These are phyloP conservation scores for Dacryopinax spathularia DNA, from an alignment of 768 basidiomycete genomes.

Conservation along the genomic window DNA sequence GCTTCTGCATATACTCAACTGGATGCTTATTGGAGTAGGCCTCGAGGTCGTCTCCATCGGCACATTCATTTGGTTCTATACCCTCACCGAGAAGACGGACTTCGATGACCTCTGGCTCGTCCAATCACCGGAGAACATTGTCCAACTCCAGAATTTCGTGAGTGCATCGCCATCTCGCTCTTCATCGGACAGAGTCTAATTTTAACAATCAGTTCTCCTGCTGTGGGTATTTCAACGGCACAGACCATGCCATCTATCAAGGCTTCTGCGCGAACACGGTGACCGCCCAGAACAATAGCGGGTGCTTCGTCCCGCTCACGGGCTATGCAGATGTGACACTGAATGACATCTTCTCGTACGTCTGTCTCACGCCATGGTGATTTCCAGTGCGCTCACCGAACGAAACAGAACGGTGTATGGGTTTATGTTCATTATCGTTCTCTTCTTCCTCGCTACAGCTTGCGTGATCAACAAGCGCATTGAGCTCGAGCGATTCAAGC, in stretches of 20 bases:
- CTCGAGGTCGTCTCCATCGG: constrained; percentile 50
- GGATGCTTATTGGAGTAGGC: constrained; percentile 50
- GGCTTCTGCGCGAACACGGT: constrained; percentile 63
- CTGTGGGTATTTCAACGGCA: constrained; percentile 64
- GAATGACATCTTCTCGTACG: constrained; percentile 68
- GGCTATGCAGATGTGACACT: constrained; percentile 53
- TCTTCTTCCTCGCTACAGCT: constrained; percentile 61
- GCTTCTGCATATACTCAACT: constrained; percentile 66
- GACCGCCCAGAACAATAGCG: constrained; percentile 27
- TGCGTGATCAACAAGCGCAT: constrained; percentile 79
- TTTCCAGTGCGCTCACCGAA: background rate
- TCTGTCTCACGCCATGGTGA: background rate
- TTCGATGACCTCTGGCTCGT: constrained; percentile 43
- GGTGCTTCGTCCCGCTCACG: constrained; percentile 18
- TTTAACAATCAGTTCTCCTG: constrained; percentile 48
- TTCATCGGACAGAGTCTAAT: no score
- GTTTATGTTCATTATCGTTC: constrained; percentile 64
- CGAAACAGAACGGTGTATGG: constrained; percentile 41
- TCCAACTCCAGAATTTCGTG: constrained; percentile 63
- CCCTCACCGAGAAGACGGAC: constrained; percentile 53
- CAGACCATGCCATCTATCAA: constrained; percentile 35
- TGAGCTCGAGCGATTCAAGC: constrained; percentile 72
- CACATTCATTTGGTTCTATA: constrained; percentile 68
- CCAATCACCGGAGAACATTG: constrained; percentile 27
- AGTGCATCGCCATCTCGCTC: constrained; percentile 16